Percentiles rank a stretch among this genome's conserved stretches.
Evolutionary conservation across 345 rosid genomes (phyloP).

Genomic region (Aquilaria yunnanensis): DNA sequence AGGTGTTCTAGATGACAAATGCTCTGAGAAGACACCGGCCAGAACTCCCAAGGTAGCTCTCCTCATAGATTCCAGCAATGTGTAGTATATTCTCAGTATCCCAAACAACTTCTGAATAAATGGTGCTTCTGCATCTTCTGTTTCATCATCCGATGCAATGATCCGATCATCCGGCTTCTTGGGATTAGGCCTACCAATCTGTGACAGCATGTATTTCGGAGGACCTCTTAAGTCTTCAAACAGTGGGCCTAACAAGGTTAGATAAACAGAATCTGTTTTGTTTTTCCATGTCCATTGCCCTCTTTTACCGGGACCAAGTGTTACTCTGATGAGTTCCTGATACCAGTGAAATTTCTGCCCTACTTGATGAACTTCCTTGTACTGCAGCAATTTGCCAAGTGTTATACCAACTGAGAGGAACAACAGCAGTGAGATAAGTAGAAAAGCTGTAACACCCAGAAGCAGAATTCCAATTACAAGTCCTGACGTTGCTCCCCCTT

Average conservation of each 20-base stretch:
- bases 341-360: conserved; percentile 82
- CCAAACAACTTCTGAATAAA: conserved; percentile 87
- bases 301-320: conserved; percentile 90
- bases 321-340: conserved; percentile 73
- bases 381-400: conserved; percentile 77
- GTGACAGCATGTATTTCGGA: conserved; percentile 94
- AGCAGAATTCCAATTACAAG: conserved; percentile 49
- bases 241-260: conserved; percentile 57
- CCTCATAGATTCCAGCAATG: conserved; percentile 52
- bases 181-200: conserved; percentile 47
- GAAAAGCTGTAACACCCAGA: conserved; percentile 41
- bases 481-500: conserved; percentile 47
- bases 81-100: conserved; percentile 89
- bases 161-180: conserved; percentile 47
- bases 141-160: conserved; percentile 90
- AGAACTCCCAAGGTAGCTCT: conserved; percentile 56
- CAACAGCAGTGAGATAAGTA: conserved; percentile 50
- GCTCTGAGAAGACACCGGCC: conserved; percentile 53
- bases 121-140: conserved; percentile 94
- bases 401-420: conserved; percentile 86
- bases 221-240: conserved; percentile 94
- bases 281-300: conserved; percentile 97
- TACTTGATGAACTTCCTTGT: conserved; percentile 92
- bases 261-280: conserved; percentile 33
- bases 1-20: conserved; percentile 45